phyloP scores from a whole-genome alignment of 495 filamentous ascomycete species.

The Penicillium odoratum region DNA sequence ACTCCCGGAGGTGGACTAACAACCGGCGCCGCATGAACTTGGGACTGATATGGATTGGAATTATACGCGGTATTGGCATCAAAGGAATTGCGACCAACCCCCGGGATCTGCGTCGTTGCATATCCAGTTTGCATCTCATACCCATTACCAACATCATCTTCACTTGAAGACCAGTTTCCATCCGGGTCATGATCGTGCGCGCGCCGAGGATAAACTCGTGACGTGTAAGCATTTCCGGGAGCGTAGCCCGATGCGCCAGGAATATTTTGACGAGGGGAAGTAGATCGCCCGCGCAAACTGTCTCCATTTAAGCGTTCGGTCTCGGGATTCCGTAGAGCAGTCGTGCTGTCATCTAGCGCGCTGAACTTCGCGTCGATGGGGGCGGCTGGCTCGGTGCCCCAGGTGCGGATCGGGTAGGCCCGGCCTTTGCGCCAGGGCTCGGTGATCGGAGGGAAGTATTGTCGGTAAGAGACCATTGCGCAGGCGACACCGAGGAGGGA shows the following conservation, averaged over 20 bases:
- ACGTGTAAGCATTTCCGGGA: constrained; percentile 23
- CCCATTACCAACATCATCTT: constrained; percentile 38
- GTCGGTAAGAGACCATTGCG: constrained; percentile 51
- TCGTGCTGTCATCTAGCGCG: constrained; percentile 25
- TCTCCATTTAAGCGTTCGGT: constrained; percentile 30
- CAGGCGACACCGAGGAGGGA: constrained; percentile 60
- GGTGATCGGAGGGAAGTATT: constrained; percentile 57
- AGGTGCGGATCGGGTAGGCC: constrained; percentile 61
- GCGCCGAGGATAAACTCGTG: constrained; percentile 30
- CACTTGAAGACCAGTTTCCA: constrained; percentile 44
- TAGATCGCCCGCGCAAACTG: constrained; percentile 1
- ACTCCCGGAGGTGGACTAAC: constrained; percentile 9
- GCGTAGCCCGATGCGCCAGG: constrained; percentile 11
- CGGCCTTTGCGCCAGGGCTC: constrained; percentile 61
- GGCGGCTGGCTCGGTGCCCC: constrained; percentile 46
- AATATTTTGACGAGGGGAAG: constrained; percentile 9
- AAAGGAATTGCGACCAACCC: constrained; percentile 23
- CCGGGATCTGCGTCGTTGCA: constrained; percentile 27
- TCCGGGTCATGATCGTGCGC: constrained; percentile 35
- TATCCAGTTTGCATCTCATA: constrained; percentile 48
- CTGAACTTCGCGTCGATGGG: constrained; percentile 20
- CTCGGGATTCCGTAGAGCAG: constrained; percentile 35
- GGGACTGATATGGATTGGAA: constrained; percentile 31
- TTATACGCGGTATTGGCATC: constrained; percentile 27
- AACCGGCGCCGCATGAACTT: constrained; percentile 19